Evolutionary conservation across 192 early-diverging fungal species (phyloP).

Genomic region (Allomyces macrogynus): DNA sequence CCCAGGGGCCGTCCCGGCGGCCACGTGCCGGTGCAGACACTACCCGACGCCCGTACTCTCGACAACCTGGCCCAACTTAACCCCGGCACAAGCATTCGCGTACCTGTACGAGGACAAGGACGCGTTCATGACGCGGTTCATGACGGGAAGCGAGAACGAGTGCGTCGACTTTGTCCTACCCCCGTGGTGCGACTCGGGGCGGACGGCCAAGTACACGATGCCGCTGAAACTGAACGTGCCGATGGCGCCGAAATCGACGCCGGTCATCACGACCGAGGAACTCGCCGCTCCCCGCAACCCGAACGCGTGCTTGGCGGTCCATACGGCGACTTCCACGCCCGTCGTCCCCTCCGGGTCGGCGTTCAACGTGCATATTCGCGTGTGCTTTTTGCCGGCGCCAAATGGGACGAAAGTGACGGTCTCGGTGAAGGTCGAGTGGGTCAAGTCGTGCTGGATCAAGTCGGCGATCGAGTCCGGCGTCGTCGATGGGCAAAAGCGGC

Average conservation of each 20-base stretch:
- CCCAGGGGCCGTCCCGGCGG: no score
- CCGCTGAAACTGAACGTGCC: conserved; percentile 9
- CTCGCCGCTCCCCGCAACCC: conserved; percentile 14
- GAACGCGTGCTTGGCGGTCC: conserved; percentile 7
- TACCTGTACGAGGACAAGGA: neutral
- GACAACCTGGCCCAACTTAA: neutral
- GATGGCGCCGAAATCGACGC: conserved; percentile 15
- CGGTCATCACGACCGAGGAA: conserved; percentile 16
- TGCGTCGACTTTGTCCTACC: neutral
- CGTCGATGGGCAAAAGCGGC: no score
- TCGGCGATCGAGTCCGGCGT: no score
- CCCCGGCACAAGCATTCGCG: no score
- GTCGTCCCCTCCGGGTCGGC: conserved; percentile 22
- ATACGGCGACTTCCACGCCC: conserved; percentile 21
- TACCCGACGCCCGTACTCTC: neutral
- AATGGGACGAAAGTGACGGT: no score
- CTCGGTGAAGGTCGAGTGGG: no score
- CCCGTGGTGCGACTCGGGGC: conserved; percentile 6
- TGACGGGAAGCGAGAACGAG: no score
- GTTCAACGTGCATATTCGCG: conserved; percentile 22
- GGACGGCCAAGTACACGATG: conserved; percentile 14
- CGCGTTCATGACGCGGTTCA: neutral
- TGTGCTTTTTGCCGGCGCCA: conserved; percentile 7
- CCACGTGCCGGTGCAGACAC: no score
- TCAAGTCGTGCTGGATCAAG: no score